phyloP scores from a whole-genome alignment of 2,329 filamentous ascomycete genomes.

The Tolypocladium cylindrosporum region DNA sequence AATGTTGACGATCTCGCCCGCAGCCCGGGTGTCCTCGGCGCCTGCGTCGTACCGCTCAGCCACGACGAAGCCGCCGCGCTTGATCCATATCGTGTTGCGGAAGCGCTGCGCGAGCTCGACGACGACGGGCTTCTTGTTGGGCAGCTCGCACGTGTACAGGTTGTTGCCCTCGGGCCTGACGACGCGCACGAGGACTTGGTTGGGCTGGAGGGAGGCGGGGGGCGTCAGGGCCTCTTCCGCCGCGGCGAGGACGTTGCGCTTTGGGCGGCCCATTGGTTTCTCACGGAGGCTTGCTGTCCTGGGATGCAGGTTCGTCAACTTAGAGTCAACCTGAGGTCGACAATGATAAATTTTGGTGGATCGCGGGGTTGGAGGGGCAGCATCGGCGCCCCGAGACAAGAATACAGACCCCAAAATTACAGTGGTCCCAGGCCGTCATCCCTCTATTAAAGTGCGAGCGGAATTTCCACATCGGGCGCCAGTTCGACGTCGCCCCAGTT shows the following conservation, averaged over 20 bases:
- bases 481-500: neutral
- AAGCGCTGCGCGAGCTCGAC: conserved; percentile 79
- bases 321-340: neutral
- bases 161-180: conserved; percentile 81
- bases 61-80: conserved; percentile 77
- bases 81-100: conserved; percentile 89
- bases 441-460: neutral
- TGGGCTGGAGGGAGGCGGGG: conserved; percentile 46
- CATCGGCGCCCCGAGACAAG: neutral
- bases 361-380: neutral
- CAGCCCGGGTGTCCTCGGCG: conserved; percentile 65
- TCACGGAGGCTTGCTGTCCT: neutral
- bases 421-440: neutral
- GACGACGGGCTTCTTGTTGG: conserved; percentile 54
- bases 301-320: neutral
- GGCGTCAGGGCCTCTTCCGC: conserved; percentile 60
- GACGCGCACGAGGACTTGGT: conserved; percentile 64
- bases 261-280: conserved; percentile 31
- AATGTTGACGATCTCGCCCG: conserved; percentile 86
- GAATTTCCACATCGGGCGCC: conserved; percentile 2
- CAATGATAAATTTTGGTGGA: conserved; percentile 1
- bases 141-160: conserved; percentile 69
- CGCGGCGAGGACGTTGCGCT: conserved; percentile 67
- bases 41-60: conserved; percentile 58
- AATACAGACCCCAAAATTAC: neutral